Percentiles rank a stretch among this genome's conserved stretches.
phyloP scores from a whole-genome alignment of 371 early-diverging fungal species.

The Actinomucor elegans region DNA sequence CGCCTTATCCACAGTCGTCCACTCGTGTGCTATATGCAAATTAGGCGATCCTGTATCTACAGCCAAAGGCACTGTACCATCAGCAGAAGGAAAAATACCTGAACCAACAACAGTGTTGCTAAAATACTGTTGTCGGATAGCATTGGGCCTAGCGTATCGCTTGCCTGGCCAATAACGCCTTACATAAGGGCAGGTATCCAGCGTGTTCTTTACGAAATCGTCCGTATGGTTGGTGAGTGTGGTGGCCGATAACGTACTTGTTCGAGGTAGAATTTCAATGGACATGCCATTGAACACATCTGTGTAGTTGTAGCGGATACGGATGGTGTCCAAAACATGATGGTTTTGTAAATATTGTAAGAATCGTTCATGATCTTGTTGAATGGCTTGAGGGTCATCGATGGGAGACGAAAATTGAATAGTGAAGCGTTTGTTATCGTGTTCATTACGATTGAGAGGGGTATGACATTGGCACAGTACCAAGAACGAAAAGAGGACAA shows the following conservation, averaged over 20 bases:
- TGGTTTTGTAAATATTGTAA: neutral
- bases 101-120: neutral
- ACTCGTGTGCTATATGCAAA: conserved; percentile 1
- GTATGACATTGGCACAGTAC: neutral
- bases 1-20: conserved; percentile 5
- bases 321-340: neutral
- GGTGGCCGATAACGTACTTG: neutral
- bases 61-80: neutral
- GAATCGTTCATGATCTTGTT: conserved; percentile 3
- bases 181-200: conserved; percentile 1
- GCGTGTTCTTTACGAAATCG: neutral
- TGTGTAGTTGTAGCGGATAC: conserved; percentile 11
- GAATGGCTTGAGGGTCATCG: neutral
- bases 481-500: too few species aligned
- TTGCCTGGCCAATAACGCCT: conserved; percentile 10
- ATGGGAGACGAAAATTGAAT: conserved; percentile 11
- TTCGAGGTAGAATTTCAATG: conserved; percentile 1
- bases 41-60: conserved; percentile 8
- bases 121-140: neutral
- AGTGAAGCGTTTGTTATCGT: neutral
- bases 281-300: conserved; percentile 15
- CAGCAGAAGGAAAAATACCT: too few species aligned
- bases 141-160: conserved; percentile 5
- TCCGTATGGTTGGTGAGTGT: neutral
- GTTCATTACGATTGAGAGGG: neutral